phyloP scores from a whole-genome alignment of 2,329 filamentous ascomycete species.

The Endothia cerciana region DNA sequence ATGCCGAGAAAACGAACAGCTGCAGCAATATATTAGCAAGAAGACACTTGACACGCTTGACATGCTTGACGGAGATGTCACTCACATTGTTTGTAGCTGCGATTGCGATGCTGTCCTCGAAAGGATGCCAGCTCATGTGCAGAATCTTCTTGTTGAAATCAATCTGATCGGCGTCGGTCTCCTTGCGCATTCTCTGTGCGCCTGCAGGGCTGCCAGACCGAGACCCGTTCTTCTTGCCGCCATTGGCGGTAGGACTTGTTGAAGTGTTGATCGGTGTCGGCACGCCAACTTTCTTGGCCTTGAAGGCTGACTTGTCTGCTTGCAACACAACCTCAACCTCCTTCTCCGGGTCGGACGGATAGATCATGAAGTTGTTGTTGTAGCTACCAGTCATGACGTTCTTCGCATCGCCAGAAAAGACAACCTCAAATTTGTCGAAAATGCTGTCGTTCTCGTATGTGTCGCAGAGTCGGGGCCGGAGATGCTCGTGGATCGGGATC shows the following conservation, averaged over 20 bases:
- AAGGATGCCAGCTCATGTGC: slow-evolving; percentile 99
- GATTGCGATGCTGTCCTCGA: slow-evolving; percentile 99
- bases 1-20: slow-evolving; percentile 42
- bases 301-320: slow-evolving; percentile 98
- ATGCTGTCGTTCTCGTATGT: slow-evolving; percentile 99
- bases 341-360: slow-evolving; percentile 92
- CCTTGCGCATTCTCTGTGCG: slow-evolving; percentile 91
- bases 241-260: slow-evolving; percentile 72
- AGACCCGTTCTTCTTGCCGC: slow-evolving; percentile 84
- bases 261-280: slow-evolving; percentile 93
- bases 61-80: slow-evolving; percentile 30
- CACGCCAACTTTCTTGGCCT: slow-evolving; percentile 98
- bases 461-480: slow-evolving; percentile 91
- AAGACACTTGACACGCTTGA: background rate
- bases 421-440: slow-evolving; percentile 99
- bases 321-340: slow-evolving; percentile 97
- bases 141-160: slow-evolving; percentile 99
- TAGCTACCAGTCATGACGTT: slow-evolving; percentile 99
- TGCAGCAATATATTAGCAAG: slow-evolving; percentile 34
- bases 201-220: slow-evolving; percentile 84
- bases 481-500: slow-evolving; percentile 97
- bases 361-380: slow-evolving; percentile 99
- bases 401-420: slow-evolving; percentile 96
- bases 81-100: slow-evolving; percentile 99
- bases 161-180: slow-evolving; percentile 98